These are phyloP conservation scores for Elasticomyces elasticus DNA, from an alignment of 495 filamentous ascomycete species.

Conservation along the genomic window DNA sequence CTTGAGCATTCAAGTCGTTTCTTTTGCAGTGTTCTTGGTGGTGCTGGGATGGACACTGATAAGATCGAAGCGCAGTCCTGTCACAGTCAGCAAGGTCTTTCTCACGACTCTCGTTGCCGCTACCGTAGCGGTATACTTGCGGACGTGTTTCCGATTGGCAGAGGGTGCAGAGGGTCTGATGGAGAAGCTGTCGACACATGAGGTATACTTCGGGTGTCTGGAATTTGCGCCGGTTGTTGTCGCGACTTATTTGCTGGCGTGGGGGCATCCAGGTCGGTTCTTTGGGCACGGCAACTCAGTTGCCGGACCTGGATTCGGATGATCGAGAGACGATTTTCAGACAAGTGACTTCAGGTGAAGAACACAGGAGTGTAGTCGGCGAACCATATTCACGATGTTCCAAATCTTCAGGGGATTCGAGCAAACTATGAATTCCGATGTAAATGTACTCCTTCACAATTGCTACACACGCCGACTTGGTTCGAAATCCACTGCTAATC, in stretches of 20 bases:
- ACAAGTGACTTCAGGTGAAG: not conserved
- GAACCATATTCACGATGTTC: not conserved
- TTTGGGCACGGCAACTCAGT: not conserved
- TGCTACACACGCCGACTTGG: not conserved
- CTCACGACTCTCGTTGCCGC: constrained; percentile 33
- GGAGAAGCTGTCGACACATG: constrained; percentile 37
- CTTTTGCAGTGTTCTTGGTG: constrained; percentile 41
- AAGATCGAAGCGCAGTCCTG: not conserved
- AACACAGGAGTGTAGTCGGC: not conserved
- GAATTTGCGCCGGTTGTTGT: constrained; percentile 45
- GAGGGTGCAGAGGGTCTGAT: constrained; percentile 44
- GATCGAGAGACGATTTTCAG: not conserved
- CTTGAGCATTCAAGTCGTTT: constrained; percentile 40
- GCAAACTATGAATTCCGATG: not conserved
- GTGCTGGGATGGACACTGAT: constrained; percentile 22
- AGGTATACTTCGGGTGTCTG: constrained; percentile 43
- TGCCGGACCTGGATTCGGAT: not conserved
- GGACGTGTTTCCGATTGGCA: constrained; percentile 45
- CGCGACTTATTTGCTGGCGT: constrained; percentile 34
- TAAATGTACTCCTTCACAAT: not conserved
- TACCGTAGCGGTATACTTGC: constrained; percentile 42
- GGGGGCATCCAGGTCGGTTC: constrained; percentile 36
- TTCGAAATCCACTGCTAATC: not conserved
- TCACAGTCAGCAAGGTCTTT: constrained; percentile 22
- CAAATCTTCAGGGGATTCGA: not conserved